Base-by-base conservation (phyloP, 257 asterid species). In the Cynanchum wilfordii region DNA sequence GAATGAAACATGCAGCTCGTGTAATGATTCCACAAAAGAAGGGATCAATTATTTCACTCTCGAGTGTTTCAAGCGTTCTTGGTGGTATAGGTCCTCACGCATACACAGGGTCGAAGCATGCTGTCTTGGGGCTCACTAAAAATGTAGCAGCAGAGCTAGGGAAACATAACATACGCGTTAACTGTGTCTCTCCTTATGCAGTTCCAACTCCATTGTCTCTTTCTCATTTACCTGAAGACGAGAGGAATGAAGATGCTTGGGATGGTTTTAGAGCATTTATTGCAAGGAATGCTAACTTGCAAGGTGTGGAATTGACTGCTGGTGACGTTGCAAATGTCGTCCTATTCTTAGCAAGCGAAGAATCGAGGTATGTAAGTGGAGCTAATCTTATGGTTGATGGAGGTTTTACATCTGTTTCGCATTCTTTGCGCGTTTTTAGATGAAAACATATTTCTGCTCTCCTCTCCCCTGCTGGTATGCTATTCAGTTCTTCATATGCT, bases 61-160 rank as follows among this genome's bases (percentile, higher is more conserved):
- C 85, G 76, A 95, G 99, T 30, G 96, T 89, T 55, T 56, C 94
- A 15, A 79, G 90, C 55, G 71, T 78, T 29, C 2, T 84, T 0
- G 96, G 88, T 1, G 98, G 96, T 7, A 0, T 77, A 3, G 98
- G 94, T 9, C 83, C 96, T 1, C 97, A 93, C 40, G 95, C 96
- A 1, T 95, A 92, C 74, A 69, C 86, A 7, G 96, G 90, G 6
- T 95, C 99, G 25, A 95, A 92, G 90, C 93, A 91, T 25, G 99
- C 99, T 0, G 92, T 91, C 20, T 45, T 78, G 76, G 99, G 98
- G 19, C 93, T 95, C 16, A 95, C 96, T 3, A 88, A 76, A 87
- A 91, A 76, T 33, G 97, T 90, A 1, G 96, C 96, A 10, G 96
- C 99, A 0, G 99, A 95, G 90, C 70, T 95, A n/a, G 99, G 99